phyloP scores from a whole-genome alignment of 345 rosid genomes.

The rapeseed (Brassica napus) region Da-Ae NC_063448.1:23968001-23968500 shows the following conservation, averaged over 20 bases:
- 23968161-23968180: conserved; percentile 25
- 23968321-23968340: conserved; percentile 3
- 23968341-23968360: background rate
- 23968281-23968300: conserved; percentile 7
- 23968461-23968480: no score
- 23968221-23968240: background rate
- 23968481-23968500: no score
- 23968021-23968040: conserved; percentile 19
- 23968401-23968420: background rate
- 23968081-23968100: conserved; percentile 15
- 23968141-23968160: conserved; percentile 18
- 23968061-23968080: conserved; percentile 24
- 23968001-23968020: conserved; percentile 17
- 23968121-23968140: conserved; percentile 1
- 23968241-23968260: conserved; percentile 1
- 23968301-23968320: conserved; percentile 3
- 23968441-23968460: no score
- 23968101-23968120: conserved; percentile 11
- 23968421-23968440: background rate
- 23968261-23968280: background rate
- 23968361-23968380: conserved; percentile 4
- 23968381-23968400: background rate
- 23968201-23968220: background rate
- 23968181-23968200: conserved; percentile 18
- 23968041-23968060: background rate